phyloP scores from a whole-genome alignment of 805 yeast genomes.

The Lipomyces orientalis region DNA sequence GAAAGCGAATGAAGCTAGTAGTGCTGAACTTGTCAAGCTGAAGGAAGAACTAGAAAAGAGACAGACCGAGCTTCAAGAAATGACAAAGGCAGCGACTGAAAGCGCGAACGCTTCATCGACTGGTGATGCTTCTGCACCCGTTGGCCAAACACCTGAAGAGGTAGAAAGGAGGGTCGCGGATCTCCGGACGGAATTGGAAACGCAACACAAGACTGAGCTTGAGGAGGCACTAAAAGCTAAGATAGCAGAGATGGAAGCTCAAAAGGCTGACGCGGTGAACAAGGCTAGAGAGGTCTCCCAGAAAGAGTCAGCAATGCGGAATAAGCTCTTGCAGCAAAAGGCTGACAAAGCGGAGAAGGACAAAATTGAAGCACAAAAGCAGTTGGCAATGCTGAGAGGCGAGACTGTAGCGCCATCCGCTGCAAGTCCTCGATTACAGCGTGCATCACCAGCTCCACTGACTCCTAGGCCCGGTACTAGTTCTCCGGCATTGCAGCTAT shows the following conservation, averaged over 20 bases:
- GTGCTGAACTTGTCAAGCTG: slow-evolving; percentile 22
- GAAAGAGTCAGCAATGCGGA: slow-evolving; percentile 64
- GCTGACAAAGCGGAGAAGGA: slow-evolving; percentile 58
- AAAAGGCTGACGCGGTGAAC: slow-evolving; percentile 51
- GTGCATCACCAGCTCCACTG: neutral
- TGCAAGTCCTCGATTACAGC: slow-evolving; percentile 1
- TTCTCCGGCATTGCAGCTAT: neutral
- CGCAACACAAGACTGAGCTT: slow-evolving; percentile 42
- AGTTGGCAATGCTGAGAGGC: slow-evolving; percentile 39
- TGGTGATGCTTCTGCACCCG: slow-evolving; percentile 12
- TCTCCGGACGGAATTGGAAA: slow-evolving; percentile 39
- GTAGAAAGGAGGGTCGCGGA: slow-evolving; percentile 37
- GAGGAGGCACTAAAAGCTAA: slow-evolving; percentile 24
- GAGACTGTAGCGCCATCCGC: neutral
- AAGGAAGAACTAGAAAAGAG: slow-evolving; percentile 20
- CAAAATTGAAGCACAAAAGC: slow-evolving; percentile 34
- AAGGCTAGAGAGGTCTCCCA: slow-evolving; percentile 58
- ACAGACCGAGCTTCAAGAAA: slow-evolving; percentile 17
- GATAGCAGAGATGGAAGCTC: slow-evolving; percentile 49
- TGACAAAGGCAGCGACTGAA: slow-evolving; percentile 2
- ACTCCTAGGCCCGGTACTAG: neutral
- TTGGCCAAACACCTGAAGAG: slow-evolving; percentile 38
- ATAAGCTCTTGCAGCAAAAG: slow-evolving; percentile 59
- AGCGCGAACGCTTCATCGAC: neutral
- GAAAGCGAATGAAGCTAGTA: slow-evolving; percentile 7